Conservation (phyloP, 2,329 filamentous ascomycete genomes). For the Alternaria consortialis region DNA sequence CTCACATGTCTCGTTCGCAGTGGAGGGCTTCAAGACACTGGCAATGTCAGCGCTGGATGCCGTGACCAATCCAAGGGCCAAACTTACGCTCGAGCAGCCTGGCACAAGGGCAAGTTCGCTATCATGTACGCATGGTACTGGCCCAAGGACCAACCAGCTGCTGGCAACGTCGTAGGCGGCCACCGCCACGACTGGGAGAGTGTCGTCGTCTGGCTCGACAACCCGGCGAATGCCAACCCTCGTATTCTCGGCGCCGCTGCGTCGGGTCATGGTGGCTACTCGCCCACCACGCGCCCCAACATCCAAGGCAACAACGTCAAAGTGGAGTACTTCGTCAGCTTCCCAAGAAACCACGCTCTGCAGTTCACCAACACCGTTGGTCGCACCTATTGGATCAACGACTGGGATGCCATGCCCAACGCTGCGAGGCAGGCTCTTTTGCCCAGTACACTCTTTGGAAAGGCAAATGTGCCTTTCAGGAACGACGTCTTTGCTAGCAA, state of each 20-base stretch:
- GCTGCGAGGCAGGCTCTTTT: neutral
- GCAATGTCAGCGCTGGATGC: conserved; percentile 1
- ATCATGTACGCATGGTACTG: conserved; percentile 10
- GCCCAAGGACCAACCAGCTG: conserved; percentile 4
- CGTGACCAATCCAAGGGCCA: neutral
- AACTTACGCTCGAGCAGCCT: conserved; percentile 6
- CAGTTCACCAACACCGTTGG: conserved; percentile 5
- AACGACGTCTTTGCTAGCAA: neutral
- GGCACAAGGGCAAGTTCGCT: conserved; percentile 7
- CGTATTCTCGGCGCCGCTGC: neutral
- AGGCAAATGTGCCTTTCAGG: neutral
- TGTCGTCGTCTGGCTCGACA: neutral
- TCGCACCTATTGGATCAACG: conserved; percentile 3
- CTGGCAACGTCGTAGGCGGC: conserved; percentile 1
- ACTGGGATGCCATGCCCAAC: neutral
- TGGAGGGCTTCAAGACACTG: conserved; percentile 5
- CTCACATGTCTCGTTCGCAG: neutral
- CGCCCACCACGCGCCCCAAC: neutral
- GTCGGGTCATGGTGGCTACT: neutral
- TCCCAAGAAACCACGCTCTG: neutral
- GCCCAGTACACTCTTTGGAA: neutral
- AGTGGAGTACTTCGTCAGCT: neutral
- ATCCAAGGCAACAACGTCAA: neutral
- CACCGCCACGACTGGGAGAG: conserved; percentile 8
- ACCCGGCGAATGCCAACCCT: neutral